Evolutionary conservation across 768 basidiomycete species (phyloP), one percentile per base, ranked within the genome.

Genomic region (Strobilomyces echinocephalus): DNA sequence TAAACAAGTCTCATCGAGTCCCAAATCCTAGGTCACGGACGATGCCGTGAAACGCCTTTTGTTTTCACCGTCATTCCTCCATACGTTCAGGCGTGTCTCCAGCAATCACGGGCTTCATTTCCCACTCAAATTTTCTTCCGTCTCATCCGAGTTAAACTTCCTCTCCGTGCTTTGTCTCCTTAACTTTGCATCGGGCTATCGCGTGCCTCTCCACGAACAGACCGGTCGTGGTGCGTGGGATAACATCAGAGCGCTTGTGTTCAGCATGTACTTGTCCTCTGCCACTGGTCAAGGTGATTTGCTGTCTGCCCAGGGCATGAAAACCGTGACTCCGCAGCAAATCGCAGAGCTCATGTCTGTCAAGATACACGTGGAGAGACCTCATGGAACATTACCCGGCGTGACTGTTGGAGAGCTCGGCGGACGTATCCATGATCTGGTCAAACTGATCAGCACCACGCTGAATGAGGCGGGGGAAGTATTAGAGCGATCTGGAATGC

Each of bases 191-290:
- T 89, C 88, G 1, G 88, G 88, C 34, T 94, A 88, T 68, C 86
- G 89, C 24, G 74, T 77, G 5, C 81, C 85, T 5, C 76, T 95
- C 36, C 90, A 89, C 67, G 69, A 71, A 14, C 80, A 82, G 52
- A 86, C 86, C 3, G 82, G 84, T 14, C 82, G 89, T 39, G 91
- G 91, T 20, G 89, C 90, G 56, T 92, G 85, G 79, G 88, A 94
- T 68, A 83, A 81, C 51, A 88, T 93, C 62, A 79, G 87, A 48
- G 85, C 83, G 3, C 78, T 95, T 47, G 75, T 81, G 30, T 82
- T 92, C 61, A 79, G 83, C 14, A 70, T 91, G 58, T 91, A 85
- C 69, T 75, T 94, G 57, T 76, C 81, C 26, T 85, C 86, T 5
- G 71, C 79, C 8, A 67, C 75, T 9, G 80, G 79, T 21, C 78